Evolutionary conservation across 2,329 filamentous ascomycete species (phyloP), one percentile per base, ranked within the genome.

Genomic region (Aspergillus costaricaensis): DNA sequence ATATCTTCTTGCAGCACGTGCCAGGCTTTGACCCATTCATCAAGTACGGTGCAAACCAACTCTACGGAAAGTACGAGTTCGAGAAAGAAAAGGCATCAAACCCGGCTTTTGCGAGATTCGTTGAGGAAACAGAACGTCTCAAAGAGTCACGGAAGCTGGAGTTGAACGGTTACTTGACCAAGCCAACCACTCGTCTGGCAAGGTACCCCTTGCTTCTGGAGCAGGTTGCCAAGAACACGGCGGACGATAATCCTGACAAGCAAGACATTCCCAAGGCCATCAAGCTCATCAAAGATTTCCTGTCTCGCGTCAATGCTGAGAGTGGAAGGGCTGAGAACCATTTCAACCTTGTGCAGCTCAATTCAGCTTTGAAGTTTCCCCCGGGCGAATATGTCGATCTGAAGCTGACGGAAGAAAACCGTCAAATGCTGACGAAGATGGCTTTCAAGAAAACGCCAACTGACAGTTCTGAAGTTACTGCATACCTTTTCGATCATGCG

Each of bases 121-220:
- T 98, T 25, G 95, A 99, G 66, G 93, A 98, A 75, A 96, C 96
- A 5, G 95, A 99, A 77, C 85, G 95, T 60, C 86, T 96, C 68
- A 97, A 97, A 76, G 95, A 99, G 76, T 98, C 94, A 5, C 87
- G 95, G 65, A 99, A 99, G 78, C 83, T 99, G 50, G 95, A 99
- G 77, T 82, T 99, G 61, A 99, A 99, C 75, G 95, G 95, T 68
- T 99, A 99, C 73, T 82, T 99, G 55, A 99, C 95, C 8, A 99
- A 99, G 77, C 95, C 95, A 1, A 99, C 95, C 1, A 99, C 95
- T 17, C 88, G 95, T 80, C 81, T 99, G 70, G 95, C 95, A 44
- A 87, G 95, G 76, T 99, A 99, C 75, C 95, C 95, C 4, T 81
- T 99, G 39, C 82, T 99, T 12, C 82, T 99, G 15, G 95, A 98